phyloP scores from a whole-genome alignment of 2,329 filamentous ascomycete species.

The Verticillium zaregamsianum region DNA sequence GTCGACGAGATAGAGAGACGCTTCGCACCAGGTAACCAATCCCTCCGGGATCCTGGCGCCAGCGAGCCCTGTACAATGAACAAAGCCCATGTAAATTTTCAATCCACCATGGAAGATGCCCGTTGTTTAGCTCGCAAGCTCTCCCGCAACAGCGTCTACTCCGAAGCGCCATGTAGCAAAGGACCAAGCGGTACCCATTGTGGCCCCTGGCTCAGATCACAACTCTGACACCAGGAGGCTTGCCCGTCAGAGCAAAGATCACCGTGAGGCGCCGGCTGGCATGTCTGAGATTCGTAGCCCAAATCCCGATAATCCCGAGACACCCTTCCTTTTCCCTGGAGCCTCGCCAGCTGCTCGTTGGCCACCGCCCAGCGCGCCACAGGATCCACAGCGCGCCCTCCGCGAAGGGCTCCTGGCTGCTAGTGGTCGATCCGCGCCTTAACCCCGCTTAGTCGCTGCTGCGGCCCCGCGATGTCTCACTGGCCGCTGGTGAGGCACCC shows the following conservation, averaged over 20 bases:
- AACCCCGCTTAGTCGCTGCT: not conserved
- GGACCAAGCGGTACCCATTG: too few species aligned
- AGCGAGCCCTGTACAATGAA: not conserved
- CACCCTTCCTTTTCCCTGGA: not conserved
- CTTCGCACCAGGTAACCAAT: not conserved
- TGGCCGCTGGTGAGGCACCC: not conserved
- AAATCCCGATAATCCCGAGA: not conserved
- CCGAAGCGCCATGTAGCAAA: too few species aligned
- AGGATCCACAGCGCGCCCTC: too few species aligned
- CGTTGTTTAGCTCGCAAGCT: not conserved
- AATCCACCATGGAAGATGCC: not conserved
- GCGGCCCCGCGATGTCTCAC: not conserved
- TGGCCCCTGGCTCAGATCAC: not conserved
- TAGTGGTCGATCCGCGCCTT: too few species aligned
- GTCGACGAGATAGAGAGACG: not conserved
- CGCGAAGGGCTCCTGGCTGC: too few species aligned
- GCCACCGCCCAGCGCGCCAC: not conserved
- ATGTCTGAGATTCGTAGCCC: not conserved
- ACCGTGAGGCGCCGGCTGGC: not conserved
- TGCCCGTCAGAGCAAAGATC: not conserved
- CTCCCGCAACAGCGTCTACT: too few species aligned
- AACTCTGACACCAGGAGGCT: not conserved
- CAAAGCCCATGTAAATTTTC: not conserved
- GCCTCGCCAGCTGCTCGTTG: not conserved
- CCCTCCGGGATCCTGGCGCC: not conserved